A percentile compares a stretch with the other conserved stretches of the same genome.
Conservation (phyloP, 495 filamentous ascomycete species). For the Durotheca rogersii region DNA sequence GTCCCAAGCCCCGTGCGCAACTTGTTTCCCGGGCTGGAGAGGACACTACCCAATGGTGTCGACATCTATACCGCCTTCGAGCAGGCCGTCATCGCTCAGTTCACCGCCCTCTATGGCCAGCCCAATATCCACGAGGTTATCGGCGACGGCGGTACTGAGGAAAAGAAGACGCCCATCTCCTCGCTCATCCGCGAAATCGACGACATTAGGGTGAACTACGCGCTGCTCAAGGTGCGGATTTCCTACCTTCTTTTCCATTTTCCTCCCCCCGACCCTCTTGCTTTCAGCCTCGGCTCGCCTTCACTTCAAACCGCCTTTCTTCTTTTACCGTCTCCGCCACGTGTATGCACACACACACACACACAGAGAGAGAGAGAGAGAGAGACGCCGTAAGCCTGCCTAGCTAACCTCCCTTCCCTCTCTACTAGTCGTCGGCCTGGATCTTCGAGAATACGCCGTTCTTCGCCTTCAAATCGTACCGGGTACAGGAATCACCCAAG, state of each 20-base stretch:
- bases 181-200: background rate
- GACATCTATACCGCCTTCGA: conserved; percentile 49
- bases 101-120: conserved; percentile 55
- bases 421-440: conserved; percentile 69
- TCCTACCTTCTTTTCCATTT: background rate
- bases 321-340: too few species aligned
- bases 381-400: too few species aligned
- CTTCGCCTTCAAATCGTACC: conserved; percentile 67
- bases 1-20: conserved; percentile 83
- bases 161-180: conserved; percentile 1
- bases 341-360: too few species aligned
- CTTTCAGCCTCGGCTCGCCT: too few species aligned
- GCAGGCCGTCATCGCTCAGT: conserved; percentile 51
- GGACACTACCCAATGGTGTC: too few species aligned
- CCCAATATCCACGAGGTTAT: background rate
- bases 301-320: too few species aligned
- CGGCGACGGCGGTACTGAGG: too few species aligned
- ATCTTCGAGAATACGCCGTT: conserved; percentile 81
- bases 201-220: conserved; percentile 9
- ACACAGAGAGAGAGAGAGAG: too few species aligned
- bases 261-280: background rate
- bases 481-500: too few species aligned
- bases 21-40: conserved; percentile 47
- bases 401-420: background rate
- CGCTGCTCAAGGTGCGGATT: conserved; percentile 26